phyloP scores from a whole-genome alignment of 2,329 filamentous ascomycete genomes.

The Curvularia hawaiiensis region DNA sequence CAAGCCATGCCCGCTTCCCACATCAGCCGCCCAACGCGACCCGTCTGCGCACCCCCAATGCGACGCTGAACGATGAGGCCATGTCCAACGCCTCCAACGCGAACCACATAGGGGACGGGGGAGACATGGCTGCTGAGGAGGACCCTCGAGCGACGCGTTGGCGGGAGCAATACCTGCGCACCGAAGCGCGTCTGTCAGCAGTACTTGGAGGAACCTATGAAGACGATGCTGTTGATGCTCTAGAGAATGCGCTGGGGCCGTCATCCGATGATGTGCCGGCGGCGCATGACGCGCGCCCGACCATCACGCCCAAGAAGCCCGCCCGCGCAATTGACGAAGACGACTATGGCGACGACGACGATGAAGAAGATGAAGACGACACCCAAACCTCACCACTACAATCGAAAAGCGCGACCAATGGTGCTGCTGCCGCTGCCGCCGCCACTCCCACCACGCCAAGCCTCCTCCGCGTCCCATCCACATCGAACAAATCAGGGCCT shows the following conservation, averaged over 20 bases:
- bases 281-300: constrained; percentile 52
- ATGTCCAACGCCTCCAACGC: constrained; percentile 47
- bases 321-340: constrained; percentile 82
- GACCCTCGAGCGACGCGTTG: constrained; percentile 64
- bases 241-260: constrained; percentile 29
- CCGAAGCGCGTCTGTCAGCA: constrained; percentile 75
- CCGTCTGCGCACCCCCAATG: constrained; percentile 50
- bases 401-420: constrained; percentile 58
- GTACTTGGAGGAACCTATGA: constrained; percentile 65
- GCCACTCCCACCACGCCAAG: constrained; percentile 66
- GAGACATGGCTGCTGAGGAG: constrained; percentile 52
- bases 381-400: constrained; percentile 56
- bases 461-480: constrained; percentile 66
- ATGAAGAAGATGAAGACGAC: constrained; percentile 54
- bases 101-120: constrained; percentile 45
- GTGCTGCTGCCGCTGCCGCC: constrained; percentile 59
- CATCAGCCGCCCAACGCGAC: constrained; percentile 42
- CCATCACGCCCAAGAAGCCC: constrained; percentile 69
- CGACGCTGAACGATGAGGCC: constrained; percentile 52
- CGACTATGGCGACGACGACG: constrained; percentile 81
- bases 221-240: constrained; percentile 30
- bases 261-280: constrained; percentile 39
- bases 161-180: constrained; percentile 75
- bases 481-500: constrained; percentile 67
- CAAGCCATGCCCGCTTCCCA: constrained; percentile 50